phyloP scores from a whole-genome alignment of 768 basidiomycete genomes.

The Tulasnella calospora region DNA sequence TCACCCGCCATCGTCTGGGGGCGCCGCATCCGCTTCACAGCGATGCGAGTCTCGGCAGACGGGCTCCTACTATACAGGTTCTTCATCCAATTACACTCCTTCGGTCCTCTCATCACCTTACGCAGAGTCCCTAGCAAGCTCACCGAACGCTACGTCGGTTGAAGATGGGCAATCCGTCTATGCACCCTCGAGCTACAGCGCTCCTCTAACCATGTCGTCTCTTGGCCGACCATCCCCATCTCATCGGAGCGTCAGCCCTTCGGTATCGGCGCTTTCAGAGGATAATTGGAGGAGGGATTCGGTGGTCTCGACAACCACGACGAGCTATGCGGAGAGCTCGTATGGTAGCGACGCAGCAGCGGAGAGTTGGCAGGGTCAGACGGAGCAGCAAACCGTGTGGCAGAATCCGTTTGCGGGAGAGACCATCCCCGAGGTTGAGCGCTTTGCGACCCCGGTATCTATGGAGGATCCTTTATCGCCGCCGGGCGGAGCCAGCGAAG shows the following conservation, averaged over 20 bases:
- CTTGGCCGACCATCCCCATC: slow-evolving; percentile 4
- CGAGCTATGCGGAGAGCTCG: not conserved
- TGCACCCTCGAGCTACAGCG: slow-evolving; percentile 8
- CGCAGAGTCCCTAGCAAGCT: slow-evolving; percentile 19
- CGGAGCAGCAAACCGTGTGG: not conserved
- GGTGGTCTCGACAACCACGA: not conserved
- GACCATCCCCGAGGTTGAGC: not conserved
- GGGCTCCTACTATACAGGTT: slow-evolving; percentile 3
- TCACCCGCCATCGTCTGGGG: not conserved
- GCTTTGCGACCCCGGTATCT: not conserved
- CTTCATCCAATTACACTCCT: not conserved
- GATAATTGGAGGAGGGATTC: slow-evolving; percentile 7
- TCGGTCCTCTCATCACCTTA: slow-evolving; percentile 16
- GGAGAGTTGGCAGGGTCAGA: not conserved
- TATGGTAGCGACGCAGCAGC: not conserved
- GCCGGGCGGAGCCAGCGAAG: not conserved
- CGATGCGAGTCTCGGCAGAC: not conserved
- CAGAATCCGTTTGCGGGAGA: not conserved
- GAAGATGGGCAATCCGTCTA: not conserved
- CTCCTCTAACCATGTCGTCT: not conserved
- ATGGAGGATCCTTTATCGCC: not conserved
- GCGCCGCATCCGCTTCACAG: not conserved
- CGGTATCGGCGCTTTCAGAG: not conserved
- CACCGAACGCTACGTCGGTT: slow-evolving; percentile 4
- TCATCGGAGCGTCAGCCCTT: slow-evolving; percentile 1